Conservation (phyloP, 495 filamentous ascomycete genomes). For the Penicillium manginii region DNA sequence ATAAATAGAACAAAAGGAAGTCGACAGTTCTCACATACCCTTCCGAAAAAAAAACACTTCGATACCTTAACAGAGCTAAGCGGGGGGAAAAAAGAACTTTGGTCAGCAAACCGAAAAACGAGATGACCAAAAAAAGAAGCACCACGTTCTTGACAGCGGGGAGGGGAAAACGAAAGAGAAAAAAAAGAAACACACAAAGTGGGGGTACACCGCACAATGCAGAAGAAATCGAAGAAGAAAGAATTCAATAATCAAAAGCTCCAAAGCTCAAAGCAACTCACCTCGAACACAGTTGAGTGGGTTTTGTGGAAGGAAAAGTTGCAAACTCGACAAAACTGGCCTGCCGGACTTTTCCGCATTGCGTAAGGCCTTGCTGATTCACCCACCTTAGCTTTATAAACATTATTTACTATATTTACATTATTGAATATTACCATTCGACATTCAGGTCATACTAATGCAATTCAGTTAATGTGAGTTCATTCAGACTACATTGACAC, state of each 20-base stretch:
- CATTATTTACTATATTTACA: background rate
- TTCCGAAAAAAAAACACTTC: background rate
- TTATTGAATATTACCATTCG: background rate
- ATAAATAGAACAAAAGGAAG: background rate
- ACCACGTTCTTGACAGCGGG: no score
- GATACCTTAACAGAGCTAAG: conserved; percentile 36
- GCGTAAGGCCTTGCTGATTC: conserved; percentile 38
- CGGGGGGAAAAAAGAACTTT: conserved; percentile 26
- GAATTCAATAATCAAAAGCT: background rate
- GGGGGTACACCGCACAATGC: conserved; percentile 35
- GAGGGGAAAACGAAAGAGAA: conserved; percentile 2
- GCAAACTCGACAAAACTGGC: conserved; percentile 40
- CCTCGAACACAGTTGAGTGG: conserved; percentile 7
- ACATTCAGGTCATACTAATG: background rate
- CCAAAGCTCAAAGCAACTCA: background rate
- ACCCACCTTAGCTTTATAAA: conserved; percentile 21
- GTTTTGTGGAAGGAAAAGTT: conserved; percentile 16
- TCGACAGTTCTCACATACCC: background rate
- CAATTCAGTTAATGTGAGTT: no score
- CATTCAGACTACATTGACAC: no score
- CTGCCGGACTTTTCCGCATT: conserved; percentile 52
- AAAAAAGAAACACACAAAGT: conserved; percentile 29
- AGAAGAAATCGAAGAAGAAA: conserved; percentile 8
- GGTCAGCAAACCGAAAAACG: no score
- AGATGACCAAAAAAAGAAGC: no score